A percentile compares a stretch with the other conserved stretches of the same genome.
phyloP scores from a whole-genome alignment of 1,139 yeast genomes.

The Geotrichum reessii region DNA sequence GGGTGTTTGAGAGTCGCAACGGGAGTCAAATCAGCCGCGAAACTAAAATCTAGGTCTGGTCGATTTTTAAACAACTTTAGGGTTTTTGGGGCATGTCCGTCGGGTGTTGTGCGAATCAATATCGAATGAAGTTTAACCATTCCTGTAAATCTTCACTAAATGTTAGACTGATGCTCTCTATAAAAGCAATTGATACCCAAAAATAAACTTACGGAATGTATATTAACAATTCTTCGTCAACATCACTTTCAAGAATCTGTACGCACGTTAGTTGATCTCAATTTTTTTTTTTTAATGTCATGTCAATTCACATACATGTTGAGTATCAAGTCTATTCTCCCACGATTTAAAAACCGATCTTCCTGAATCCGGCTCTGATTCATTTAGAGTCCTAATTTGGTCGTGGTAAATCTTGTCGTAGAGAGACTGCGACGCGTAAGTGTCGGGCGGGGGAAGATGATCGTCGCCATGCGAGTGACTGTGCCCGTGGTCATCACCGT shows the following conservation, averaged over 20 bases:
- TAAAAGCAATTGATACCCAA: no score
- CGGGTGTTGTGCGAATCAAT: slow-evolving; percentile 61
- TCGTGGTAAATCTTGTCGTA: slow-evolving; percentile 55
- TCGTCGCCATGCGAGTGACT: slow-evolving; percentile 34
- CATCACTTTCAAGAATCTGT: slow-evolving; percentile 56
- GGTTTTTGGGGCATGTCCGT: slow-evolving; percentile 56
- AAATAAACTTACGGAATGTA: slow-evolving; percentile 48
- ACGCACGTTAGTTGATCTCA: background rate
- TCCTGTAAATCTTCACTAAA: slow-evolving; percentile 48
- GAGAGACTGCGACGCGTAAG: slow-evolving; percentile 64
- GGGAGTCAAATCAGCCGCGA: slow-evolving; percentile 48
- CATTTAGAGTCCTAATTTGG: slow-evolving; percentile 61
- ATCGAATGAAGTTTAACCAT: slow-evolving; percentile 69
- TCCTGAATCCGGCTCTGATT: slow-evolving; percentile 47
- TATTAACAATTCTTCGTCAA: slow-evolving; percentile 73
- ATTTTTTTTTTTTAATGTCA: slow-evolving; percentile 32
- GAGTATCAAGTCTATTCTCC: slow-evolving; percentile 40
- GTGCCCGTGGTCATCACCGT: slow-evolving; percentile 29
- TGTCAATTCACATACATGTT: slow-evolving; percentile 25
- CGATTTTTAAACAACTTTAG: slow-evolving; percentile 72
- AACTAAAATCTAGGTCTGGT: slow-evolving; percentile 63
- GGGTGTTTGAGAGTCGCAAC: slow-evolving; percentile 60
- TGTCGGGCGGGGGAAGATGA: slow-evolving; percentile 65
- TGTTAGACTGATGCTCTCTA: no score
- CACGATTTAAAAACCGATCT: slow-evolving; percentile 48